Base-by-base conservation (phyloP, 1,284 basidiomycete species). In the Anthracocystis panici-leucophaei region DNA sequence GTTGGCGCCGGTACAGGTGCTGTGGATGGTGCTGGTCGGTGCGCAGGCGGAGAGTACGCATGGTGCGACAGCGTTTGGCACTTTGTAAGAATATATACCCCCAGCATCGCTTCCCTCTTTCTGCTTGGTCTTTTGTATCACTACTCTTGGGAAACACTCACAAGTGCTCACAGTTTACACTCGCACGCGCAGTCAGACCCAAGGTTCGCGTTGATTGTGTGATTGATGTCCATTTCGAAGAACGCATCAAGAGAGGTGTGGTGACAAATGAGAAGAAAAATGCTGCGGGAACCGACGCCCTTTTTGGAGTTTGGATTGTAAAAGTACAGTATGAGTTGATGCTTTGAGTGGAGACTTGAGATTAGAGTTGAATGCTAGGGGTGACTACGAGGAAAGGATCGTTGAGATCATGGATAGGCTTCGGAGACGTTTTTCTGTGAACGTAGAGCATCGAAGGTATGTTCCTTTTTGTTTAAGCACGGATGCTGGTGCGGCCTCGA, bases 1-100 rank as follows among this genome's bases (percentile, higher is more conserved):
- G 25, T 11, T 68, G 14, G 71, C 66, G 10, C 71, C 71, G 6
- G 3, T 75, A 11, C 71, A 75, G 41, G 50, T 75, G 5, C 5
- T 62, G 7, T 65, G 53, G 49, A 20, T 61, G 25, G 16, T 73
- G 20, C 0, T 67, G 1, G 21, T 25, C 21, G 16, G 31, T 7
- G 11, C 25, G 10, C 10, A 27, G n/a, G 10, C 27, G 27, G 6
- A 11, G 20, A 27, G 11, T 7, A 14, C 46, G 14, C 3, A 31
- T 29, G 18, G 12, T 33, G 29, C 27, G 27, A 27, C 27, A 27
- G 4, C 27, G 27, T 27, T 27, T 27, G 27, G 27, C 27, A 7
- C 48, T 9, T 6, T 49, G 48, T 33, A 49, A 29, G 1, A 12
- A 10, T 33, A 20, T 23, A 38, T 38, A 52, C 12, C 12, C 16